Evolutionary conservation across 345 rosid genomes (phyloP).

Genomic region (Gossypium herbaceum): DNA sequence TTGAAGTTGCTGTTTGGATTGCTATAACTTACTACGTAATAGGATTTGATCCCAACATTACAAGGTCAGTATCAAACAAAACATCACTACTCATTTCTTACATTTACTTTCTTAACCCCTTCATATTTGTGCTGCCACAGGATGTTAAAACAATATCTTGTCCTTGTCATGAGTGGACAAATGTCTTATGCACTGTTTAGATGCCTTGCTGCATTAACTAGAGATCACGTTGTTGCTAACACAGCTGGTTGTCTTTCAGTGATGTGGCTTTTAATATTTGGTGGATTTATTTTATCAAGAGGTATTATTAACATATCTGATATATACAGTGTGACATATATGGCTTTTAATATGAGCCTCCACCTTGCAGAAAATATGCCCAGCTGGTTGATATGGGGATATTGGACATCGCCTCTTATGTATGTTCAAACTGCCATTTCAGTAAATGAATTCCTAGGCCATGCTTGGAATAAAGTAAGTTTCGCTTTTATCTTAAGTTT

Average conservation of each 20-base stretch:
- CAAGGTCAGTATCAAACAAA: constrained; percentile 36
- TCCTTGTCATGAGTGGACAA: constrained; percentile 41
- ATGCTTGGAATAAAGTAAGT: constrained; percentile 55
- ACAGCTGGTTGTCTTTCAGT: constrained; percentile 20
- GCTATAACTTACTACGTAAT: constrained; percentile 61
- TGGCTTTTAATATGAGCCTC: too few relatives aligned
- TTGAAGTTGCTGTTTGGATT: constrained; percentile 62
- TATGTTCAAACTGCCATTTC: constrained; percentile 67
- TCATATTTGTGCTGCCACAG: constrained; percentile 22
- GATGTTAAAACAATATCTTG: constrained; percentile 44
- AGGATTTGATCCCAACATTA: constrained; percentile 63
- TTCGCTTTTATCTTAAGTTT: background rate
- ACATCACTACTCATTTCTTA: background rate
- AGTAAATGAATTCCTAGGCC: constrained; percentile 63
- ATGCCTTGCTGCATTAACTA: constrained; percentile 44
- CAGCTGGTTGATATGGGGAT: constrained; percentile 91
- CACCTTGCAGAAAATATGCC: constrained; percentile 49
- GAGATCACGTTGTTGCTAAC: constrained; percentile 49
- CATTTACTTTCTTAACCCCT: background rate
- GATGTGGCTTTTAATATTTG: constrained; percentile 32
- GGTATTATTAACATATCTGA: constrained; percentile 1
- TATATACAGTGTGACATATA: too few relatives aligned
- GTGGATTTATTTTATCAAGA: constrained; percentile 47
- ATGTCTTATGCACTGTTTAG: constrained; percentile 55
- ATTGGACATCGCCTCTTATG: constrained; percentile 82